Evolutionary conservation across 495 filamentous ascomycete species (phyloP), one percentile per base, ranked within the genome.

Genomic region (Tuber magnatum): DNA sequence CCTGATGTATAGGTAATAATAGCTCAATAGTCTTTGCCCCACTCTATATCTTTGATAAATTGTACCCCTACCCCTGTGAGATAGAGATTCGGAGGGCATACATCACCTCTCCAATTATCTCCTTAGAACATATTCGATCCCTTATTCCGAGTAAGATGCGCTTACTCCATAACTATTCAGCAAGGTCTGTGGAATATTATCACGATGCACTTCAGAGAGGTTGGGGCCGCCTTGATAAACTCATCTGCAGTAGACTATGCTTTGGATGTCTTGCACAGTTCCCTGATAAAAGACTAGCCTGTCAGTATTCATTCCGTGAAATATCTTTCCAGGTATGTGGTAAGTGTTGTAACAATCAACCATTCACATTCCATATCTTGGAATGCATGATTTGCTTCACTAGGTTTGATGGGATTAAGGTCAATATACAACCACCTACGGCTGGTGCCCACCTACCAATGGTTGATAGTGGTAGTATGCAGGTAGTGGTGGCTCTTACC

Each of bases 381-480:
- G 22, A 24, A 6, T 48, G 46, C 5, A 24, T 48, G 22, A 24
- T 48, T 48, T 48, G 22, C 22, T 48, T 24, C 0, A 20, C 46
- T 24, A 48, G 46, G 5, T 48, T 48, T 24, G 6, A 24, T 48
- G 46, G 46, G 20, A 20, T 48, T 24, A 48, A 2, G 46, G 81
- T 87, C 22, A 69, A 73, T 32, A 84, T 85, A 24, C 85, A 87
- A 65, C 88, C 85, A 10, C 75, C 80, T 18, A 82, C 81, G 18
- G 87, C 88, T 3, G 86, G 87, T 4, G 81, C 84, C 0, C 80
- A 88, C 18, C 81, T 90, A 40, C 84, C 91, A 2, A 85, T 83
- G 28, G 82, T 92, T 16, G 89, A 90, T 78, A 88, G 89, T 0
- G 87, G 88, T 16, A 87, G 88, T 1, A 79, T 87, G 9, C 83